Evolutionary conservation across 345 rosid species (phyloP), one percentile per base, ranked within the genome.

Genomic region (Cardamine occulta): DNA sequence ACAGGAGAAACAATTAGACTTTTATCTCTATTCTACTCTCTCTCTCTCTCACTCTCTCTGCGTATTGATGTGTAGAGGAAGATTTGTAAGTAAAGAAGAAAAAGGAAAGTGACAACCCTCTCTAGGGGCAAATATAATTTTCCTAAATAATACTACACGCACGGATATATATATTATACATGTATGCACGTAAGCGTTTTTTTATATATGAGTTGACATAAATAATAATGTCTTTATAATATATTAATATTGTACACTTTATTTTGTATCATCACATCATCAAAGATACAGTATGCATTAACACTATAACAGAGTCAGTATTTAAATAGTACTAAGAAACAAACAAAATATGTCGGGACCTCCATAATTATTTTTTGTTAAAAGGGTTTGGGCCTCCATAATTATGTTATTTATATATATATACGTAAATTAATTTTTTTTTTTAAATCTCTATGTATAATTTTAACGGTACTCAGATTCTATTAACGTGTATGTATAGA

Each of bases 201-300:
- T 48, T 19, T 31, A 54, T 76, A 51, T n/a, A 62, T 62, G 80
- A 69, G 64, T 62, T 76, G 74, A 62, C 70, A 76, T 75, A 49
- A 40, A 52, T 60, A 52, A 44, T 29, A 57, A 17, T 56, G 17
- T 40, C 12, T 40, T 54, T 31, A 29, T 28, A n/a, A n/a, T n/a
- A n/a, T n/a, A n/a, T n/a, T n/a, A n/a, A n/a, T n/a, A 60, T 63
- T 59, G 21, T 47, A 17, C 32, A 51, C 44, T 35, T 39, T 66
- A 0, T 68, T 53, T 55, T 62, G 75, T 63, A 70, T 69, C 56
- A 77, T 77, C 80, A 77, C 75, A 77, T 63, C 75, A 70, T 63
- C 75, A 63, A 70, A 76, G 60, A 70, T 34, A 17, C 34, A 23
- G 67, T 40, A 26, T 63, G 52, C 70, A 39, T 61, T n/a, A 40